Evolutionary conservation across 2,329 filamentous ascomycete species (phyloP).

Genomic region (Phymatotrichopsis omnivora): DNA sequence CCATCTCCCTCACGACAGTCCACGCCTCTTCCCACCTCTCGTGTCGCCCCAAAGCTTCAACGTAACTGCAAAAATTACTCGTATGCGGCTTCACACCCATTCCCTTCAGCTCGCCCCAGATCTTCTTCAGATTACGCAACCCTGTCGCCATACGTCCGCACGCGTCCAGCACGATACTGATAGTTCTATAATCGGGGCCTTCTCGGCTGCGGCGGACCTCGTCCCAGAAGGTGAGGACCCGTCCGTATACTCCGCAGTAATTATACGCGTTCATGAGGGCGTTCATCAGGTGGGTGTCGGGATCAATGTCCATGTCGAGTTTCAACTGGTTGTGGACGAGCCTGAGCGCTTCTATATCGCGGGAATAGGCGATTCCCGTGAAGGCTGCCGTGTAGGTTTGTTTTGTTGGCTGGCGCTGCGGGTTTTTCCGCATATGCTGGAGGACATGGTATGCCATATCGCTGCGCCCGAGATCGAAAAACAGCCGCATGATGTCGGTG

Average conservation of each 20-base stretch:
- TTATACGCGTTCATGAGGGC: slow-evolving; percentile 79
- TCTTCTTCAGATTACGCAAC: slow-evolving; percentile 48
- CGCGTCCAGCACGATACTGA: slow-evolving; percentile 69
- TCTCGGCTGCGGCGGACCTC: slow-evolving; percentile 75
- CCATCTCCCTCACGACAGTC: slow-evolving; percentile 55
- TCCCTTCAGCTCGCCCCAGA: slow-evolving; percentile 58
- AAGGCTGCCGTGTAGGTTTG: slow-evolving; percentile 72
- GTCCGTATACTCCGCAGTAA: slow-evolving; percentile 53
- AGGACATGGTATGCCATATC: slow-evolving; percentile 85
- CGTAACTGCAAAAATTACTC: slow-evolving; percentile 64
- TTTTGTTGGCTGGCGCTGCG: slow-evolving; percentile 51
- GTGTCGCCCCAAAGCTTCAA: slow-evolving; percentile 64
- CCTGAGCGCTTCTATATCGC: slow-evolving; percentile 54
- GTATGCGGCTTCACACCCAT: slow-evolving; percentile 72
- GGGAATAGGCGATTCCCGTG: slow-evolving; percentile 56
- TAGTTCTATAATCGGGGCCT: slow-evolving; percentile 70
- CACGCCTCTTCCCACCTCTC: slow-evolving; percentile 59
- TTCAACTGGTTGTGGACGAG: slow-evolving; percentile 89
- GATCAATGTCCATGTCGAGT: slow-evolving; percentile 71
- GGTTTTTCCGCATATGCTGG: slow-evolving; percentile 80
- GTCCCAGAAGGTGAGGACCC: slow-evolving; percentile 69
- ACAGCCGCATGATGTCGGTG: slow-evolving; percentile 65
- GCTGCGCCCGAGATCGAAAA: slow-evolving; percentile 64
- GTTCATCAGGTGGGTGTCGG: slow-evolving; percentile 67
- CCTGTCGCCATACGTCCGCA: slow-evolving; percentile 55